These are phyloP conservation scores for Petrea volubilis DNA, from an alignment of 257 asterid genomes.

Conservation along the genomic window DNA sequence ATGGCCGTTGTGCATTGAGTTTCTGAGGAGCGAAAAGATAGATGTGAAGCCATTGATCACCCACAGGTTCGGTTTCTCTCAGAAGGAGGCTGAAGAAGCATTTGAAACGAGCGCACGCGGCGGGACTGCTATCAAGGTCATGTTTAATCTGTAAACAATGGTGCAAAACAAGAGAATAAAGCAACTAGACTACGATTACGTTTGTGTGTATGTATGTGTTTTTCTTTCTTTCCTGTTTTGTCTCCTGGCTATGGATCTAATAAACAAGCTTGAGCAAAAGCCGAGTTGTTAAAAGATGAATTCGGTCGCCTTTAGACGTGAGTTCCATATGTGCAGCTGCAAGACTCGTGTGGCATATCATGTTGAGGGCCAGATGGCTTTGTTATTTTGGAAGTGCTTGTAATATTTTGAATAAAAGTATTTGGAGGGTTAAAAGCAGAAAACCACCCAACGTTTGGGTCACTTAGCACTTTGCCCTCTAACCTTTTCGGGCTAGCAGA, in stretches of 20 bases:
- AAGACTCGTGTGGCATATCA: no score
- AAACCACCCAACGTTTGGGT: no score
- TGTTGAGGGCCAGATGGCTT: no score
- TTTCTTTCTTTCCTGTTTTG: background rate
- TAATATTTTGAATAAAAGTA: no score
- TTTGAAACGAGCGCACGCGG: conserved; percentile 87
- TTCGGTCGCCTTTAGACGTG: background rate
- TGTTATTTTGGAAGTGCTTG: no score
- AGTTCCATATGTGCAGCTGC: background rate
- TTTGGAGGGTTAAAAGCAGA: no score
- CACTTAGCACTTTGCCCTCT: no score
- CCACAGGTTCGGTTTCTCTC: conserved; percentile 79
- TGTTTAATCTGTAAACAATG: conserved; percentile 65
- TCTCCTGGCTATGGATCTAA: no score
- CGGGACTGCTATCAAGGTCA: conserved; percentile 92
- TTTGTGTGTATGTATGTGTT: background rate
- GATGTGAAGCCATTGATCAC: conserved; percentile 93
- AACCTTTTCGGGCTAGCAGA: no score
- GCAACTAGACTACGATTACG: background rate
- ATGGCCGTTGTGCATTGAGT: conserved; percentile 90
- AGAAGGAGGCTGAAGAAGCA: conserved; percentile 82
- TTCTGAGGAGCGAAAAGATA: conserved; percentile 76
- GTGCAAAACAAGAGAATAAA: background rate
- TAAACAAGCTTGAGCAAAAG: background rate
- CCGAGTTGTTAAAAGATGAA: background rate